Evolutionary conservation across 148 eudicot genomes (phyloP).

Genomic region (Rhododendron vialii): DNA sequence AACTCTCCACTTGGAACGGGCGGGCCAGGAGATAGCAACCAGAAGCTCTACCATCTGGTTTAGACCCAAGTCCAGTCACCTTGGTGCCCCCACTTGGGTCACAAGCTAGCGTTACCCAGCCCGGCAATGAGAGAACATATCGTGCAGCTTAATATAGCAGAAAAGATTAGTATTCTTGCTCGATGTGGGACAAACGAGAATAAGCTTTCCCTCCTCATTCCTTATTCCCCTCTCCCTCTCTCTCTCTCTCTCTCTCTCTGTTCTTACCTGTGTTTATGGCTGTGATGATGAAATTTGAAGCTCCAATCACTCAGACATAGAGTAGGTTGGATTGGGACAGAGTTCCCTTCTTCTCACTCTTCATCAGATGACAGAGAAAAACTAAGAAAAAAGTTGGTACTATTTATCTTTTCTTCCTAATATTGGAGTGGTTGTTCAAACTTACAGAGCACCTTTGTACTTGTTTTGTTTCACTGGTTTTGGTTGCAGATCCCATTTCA

Average conservation of each 20-base stretch:
- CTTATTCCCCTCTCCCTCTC: background rate
- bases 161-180: background rate
- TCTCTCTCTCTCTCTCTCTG: background rate
- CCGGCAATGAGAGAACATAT: background rate
- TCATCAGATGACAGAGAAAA: background rate
- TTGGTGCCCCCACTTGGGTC: conserved; percentile 14
- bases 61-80: background rate
- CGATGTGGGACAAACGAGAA: background rate
- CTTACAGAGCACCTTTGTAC: background rate
- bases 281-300: background rate
- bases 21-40: background rate
- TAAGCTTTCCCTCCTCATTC: background rate
- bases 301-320: background rate
- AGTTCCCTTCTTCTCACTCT: background rate
- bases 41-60: background rate
- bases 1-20: conserved; percentile 26
- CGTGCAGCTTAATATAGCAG: background rate
- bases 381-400: too few species aligned
- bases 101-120: background rate
- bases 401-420: too few species aligned
- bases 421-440: too few species aligned
- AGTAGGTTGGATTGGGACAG: background rate
- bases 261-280: background rate
- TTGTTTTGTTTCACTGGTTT: background rate
- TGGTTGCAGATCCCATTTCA: background rate